Evolutionary conservation across 192 early-diverging fungal genomes (phyloP), one percentile per base, ranked within the genome.

Genomic region (Entomortierella parvispora): DNA sequence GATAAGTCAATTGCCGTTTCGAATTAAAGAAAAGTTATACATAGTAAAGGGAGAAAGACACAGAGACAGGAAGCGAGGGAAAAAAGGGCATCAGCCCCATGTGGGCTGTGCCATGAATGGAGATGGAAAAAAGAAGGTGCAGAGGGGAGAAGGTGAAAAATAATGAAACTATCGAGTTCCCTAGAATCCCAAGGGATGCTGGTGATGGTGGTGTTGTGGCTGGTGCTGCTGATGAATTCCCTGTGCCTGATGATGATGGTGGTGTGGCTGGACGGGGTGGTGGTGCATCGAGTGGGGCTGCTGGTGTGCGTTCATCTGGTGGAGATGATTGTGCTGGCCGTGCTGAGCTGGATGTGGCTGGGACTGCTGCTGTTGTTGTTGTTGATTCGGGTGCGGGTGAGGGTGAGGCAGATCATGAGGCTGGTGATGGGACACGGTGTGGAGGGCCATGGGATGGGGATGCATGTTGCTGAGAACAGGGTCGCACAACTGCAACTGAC

Each of bases 171-270:
- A 40, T 40, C 12, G 17, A 51, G 33, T 44, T 22, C 4, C 42
- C 47, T 64, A 77, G 58, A 77, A 77, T 50, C 74, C 74, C 65
- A 77, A 58, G 18, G 74, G 74, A n/a, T 77, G 70, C 7, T 65
- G 70, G 34, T 72, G 65, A 23, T 57, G 46, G 5, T 59, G 58
- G 5, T 20, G 43, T 2, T 26, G 58, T 9, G 20, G 58, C 14
- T 59, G 40, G 17, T 66, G 64, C 8, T 53, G 59, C 14, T 33
- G 42, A 14, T 69, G 67, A 29, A 12, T 32, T 52, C 52, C 50
- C 0, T 61, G 68, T 18, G 32, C 12, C 11, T 62, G 68, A 25
- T 70, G 68, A 14, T 69, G 68, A 0, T 22, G 22, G 17, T 63
- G 62, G 25, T 47, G 58, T 1, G 26, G 44, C 8, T 54, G 52